A percentile compares a stretch with the other conserved stretches of the same genome.
phyloP scores from a whole-genome alignment of 805 yeast species.

The Scheffersomyces coipomensis region DNA sequence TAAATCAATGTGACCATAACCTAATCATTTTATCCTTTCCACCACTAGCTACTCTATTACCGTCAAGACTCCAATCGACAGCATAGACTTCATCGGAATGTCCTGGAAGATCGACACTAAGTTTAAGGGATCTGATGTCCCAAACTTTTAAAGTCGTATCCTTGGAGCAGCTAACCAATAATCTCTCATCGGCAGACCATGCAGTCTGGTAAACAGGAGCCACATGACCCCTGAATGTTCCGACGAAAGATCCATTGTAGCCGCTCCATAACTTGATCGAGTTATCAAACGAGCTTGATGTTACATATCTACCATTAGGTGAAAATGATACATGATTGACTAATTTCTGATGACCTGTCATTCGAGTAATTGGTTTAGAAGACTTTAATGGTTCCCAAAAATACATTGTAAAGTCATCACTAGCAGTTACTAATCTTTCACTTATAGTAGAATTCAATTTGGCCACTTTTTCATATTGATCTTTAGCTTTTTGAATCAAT shows the following conservation, averaged over 20 bases:
- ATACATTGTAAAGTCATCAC: slow-evolving; percentile 97
- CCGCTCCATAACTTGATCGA: slow-evolving; percentile 97
- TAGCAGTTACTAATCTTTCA: slow-evolving; percentile 90
- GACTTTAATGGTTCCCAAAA: slow-evolving; percentile 89
- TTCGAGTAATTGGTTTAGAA: slow-evolving; percentile 81
- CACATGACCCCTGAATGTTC: slow-evolving; percentile 94
- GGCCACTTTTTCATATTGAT: slow-evolving; percentile 62
- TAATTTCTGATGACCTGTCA: slow-evolving; percentile 97
- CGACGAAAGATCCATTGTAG: slow-evolving; percentile 79
- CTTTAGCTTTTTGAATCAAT: slow-evolving; percentile 50
- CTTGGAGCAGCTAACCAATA: slow-evolving; percentile 89
- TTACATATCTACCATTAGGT: slow-evolving; percentile 90
- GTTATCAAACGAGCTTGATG: slow-evolving; percentile 93
- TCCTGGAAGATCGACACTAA: slow-evolving; percentile 90
- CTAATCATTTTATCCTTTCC: slow-evolving; percentile 95
- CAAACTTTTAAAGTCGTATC: slow-evolving; percentile 96
- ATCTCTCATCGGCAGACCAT: slow-evolving; percentile 93
- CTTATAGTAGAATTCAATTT: slow-evolving; percentile 50
- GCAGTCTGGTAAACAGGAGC: slow-evolving; percentile 97
- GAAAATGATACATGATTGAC: slow-evolving; percentile 95
- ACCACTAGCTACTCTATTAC: slow-evolving; percentile 91
- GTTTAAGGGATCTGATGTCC: slow-evolving; percentile 86
- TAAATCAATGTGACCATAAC: slow-evolving; percentile 83
- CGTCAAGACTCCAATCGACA: slow-evolving; percentile 98
- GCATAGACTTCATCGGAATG: slow-evolving; percentile 95